phyloP scores from a whole-genome alignment of 1,284 basidiomycete genomes.

The Ganoderma lingzhi region DNA sequence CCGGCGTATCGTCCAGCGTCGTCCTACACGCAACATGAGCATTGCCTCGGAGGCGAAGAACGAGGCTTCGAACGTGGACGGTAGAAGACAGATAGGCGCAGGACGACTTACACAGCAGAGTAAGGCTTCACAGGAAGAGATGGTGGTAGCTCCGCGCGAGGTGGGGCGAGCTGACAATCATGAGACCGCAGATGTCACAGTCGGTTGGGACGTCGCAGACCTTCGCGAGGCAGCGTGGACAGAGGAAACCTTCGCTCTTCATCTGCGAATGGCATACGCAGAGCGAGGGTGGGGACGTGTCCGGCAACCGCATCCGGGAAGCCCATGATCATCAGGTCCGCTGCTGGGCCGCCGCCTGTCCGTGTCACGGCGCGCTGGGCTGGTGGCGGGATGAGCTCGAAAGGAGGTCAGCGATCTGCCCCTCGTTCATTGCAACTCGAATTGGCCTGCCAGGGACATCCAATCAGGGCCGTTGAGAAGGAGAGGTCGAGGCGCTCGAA shows the following conservation, averaged over 20 bases:
- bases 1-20: constrained; percentile 47
- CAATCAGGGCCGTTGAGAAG: constrained; percentile 24
- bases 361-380: constrained; percentile 76
- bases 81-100: not conserved
- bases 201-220: constrained; percentile 99
- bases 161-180: constrained; percentile 98
- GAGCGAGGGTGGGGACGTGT: constrained; percentile 81
- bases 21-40: constrained; percentile 42
- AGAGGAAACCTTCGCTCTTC: constrained; percentile 92
- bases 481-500: not conserved
- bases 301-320: constrained; percentile 92
- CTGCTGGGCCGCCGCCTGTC: constrained; percentile 62
- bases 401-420: constrained; percentile 95
- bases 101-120: constrained; percentile 73
- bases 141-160: constrained; percentile 96
- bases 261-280: constrained; percentile 95
- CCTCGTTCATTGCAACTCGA: constrained; percentile 97
- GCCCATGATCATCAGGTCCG: constrained; percentile 98
- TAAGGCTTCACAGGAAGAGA: constrained; percentile 88
- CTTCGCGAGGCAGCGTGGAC: constrained; percentile 92
- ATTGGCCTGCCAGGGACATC: constrained; percentile 66
- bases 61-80: constrained; percentile 1
- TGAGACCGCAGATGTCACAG: constrained; percentile 96
- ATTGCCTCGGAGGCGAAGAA: constrained; percentile 14
- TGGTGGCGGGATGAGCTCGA: constrained; percentile 96